A percentile compares a stretch with the other conserved stretches of the same genome.
Evolutionary conservation across 192 early-diverging fungal genomes (phyloP).

Genomic region (Backusella circina): DNA sequence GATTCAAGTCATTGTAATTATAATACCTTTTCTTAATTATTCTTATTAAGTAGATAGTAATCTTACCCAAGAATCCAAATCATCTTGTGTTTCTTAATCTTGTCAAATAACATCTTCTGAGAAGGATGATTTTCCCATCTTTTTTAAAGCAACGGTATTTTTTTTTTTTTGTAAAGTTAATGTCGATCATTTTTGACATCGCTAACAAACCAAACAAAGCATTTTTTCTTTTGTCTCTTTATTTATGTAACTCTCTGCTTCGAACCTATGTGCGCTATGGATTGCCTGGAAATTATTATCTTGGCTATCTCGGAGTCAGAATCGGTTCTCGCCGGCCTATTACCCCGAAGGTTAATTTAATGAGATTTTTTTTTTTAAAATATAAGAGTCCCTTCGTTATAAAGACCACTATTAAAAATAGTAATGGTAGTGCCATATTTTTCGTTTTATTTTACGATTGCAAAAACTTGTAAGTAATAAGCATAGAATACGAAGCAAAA

Average conservation of each 20-base stretch:
- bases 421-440: not conserved
- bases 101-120: not conserved
- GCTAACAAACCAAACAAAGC: not conserved
- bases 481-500: not conserved
- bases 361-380: conserved; percentile 3
- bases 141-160: not conserved
- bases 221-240: not conserved
- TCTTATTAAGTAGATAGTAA: not conserved
- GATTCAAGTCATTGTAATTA: not conserved
- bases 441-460: not conserved
- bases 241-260: not conserved
- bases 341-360: conserved; percentile 31
- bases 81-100: not conserved
- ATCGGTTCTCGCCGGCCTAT: conserved; percentile 28
- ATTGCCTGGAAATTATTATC: conserved; percentile 24
- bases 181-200: not conserved
- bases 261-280: not conserved
- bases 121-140: not conserved
- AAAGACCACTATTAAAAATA: not conserved
- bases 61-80: not conserved
- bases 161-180: not conserved
- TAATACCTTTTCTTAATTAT: not conserved
- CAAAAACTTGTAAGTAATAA: not conserved
- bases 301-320: conserved; percentile 33
- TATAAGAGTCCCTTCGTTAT: not conserved